A percentile compares a stretch with the other conserved stretches of the same genome.
These are phyloP conservation scores for Pisolithus orientalis DNA, from an alignment of 768 basidiomycete genomes.

Conservation along the genomic window DNA sequence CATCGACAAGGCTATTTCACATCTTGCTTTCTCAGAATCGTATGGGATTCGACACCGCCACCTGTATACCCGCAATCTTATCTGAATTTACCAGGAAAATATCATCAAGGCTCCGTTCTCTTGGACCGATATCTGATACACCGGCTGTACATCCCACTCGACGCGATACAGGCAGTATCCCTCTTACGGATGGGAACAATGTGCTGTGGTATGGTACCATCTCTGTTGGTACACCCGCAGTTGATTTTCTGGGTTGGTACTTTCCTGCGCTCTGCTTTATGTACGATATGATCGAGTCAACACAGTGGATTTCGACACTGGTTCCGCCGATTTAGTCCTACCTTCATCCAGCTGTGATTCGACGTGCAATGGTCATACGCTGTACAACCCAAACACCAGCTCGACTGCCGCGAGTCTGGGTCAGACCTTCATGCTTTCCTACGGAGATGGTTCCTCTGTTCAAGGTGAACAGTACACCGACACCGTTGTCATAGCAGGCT, in stretches of 20 bases:
- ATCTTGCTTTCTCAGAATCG: conserved; percentile 10
- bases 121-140: conserved; percentile 2
- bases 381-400: conserved; percentile 30
- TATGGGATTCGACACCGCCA: not conserved
- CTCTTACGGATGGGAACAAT: conserved; percentile 12
- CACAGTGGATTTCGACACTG: conserved; percentile 30
- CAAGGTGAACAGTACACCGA: conserved; percentile 35
- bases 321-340: conserved; percentile 30
- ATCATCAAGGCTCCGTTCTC: conserved; percentile 6
- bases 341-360: conserved; percentile 21
- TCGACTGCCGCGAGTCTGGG: conserved; percentile 22
- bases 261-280: not conserved
- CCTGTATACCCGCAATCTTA: conserved; percentile 1
- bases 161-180: conserved; percentile 5
- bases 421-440: conserved; percentile 29
- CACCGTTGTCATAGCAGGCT: conserved; percentile 32
- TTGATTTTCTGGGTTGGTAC: conserved; percentile 13
- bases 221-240: conserved; percentile 18
- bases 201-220: conserved; percentile 20
- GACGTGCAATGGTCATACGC: conserved; percentile 28
- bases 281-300: not conserved
- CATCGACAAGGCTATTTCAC: conserved; percentile 7
- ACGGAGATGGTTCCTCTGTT: conserved; percentile 39
- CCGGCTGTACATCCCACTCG: not conserved
- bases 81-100: conserved; percentile 13